Conservation (phyloP, 306 rosid species). For the Cucurbita moschata region DNA sequence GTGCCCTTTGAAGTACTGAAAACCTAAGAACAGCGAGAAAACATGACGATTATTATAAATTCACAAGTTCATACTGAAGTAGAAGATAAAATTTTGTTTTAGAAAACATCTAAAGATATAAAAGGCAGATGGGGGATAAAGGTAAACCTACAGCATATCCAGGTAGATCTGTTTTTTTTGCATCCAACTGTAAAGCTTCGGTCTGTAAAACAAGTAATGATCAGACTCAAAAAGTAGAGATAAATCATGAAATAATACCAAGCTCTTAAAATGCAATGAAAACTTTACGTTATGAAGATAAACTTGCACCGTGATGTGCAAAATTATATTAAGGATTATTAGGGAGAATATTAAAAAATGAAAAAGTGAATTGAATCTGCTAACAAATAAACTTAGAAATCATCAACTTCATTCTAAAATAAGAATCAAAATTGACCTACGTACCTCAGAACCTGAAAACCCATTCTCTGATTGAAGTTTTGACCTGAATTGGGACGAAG, state of each 20-base stretch:
- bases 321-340: not conserved
- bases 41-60: not conserved
- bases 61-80: not conserved
- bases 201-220: slow-evolving; percentile 18
- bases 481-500: slow-evolving; percentile 29
- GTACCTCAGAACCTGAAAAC: slow-evolving; percentile 31
- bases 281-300: not conserved
- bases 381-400: not conserved
- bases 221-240: slow-evolving; percentile 5
- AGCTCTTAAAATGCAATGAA: not conserved
- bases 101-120: not conserved
- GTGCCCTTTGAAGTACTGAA: slow-evolving; percentile 80
- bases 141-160: slow-evolving; percentile 49
- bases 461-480: slow-evolving; percentile 23
- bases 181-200: slow-evolving; percentile 23
- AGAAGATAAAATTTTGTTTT: not conserved
- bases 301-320: not conserved
- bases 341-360: slow-evolving; percentile 1
- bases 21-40: slow-evolving; percentile 24
- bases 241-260: not conserved
- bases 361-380: not conserved
- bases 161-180: slow-evolving; percentile 53
- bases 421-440: not conserved
- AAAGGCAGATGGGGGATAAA: not conserved
- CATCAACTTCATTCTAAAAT: not conserved